Evolutionary conservation across 306 rosid genomes (phyloP), one percentile per base, ranked within the genome.

Genomic region (Crotalaria pallida): DNA sequence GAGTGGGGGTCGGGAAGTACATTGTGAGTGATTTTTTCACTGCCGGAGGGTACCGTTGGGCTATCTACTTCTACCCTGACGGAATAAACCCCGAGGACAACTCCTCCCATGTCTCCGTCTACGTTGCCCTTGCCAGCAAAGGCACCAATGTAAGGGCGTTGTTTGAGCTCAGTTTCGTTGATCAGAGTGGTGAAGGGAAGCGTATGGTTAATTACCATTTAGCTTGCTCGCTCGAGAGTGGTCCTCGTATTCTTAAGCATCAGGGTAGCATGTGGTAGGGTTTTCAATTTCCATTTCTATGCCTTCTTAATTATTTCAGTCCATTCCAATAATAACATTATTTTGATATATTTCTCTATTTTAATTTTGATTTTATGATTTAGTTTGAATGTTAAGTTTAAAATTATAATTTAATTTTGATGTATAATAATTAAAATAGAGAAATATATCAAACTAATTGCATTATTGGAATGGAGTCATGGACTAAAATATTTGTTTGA

Each of bases 261-360:
- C 79, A 90, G 66, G 96, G 97, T 15, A 91, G 97, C 75, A 88
- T 91, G 97, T 91, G 97, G 96, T 91, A 73, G 15, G 96, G 68
- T 67, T 81, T 72, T 10, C 0, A 10, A 13, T 7, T 40, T 5
- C 13, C 31, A 12, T 9, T 24, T 69, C 40, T 29, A 1, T 17
- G 18, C 4, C 8, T 2, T 3, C 3, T 51, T 7, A 1, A 9
- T 60, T 47, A 44, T 44, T 44, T 44, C 0, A 13, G 0, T 13
- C 4, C 16, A 4, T 44, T 44, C 17, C 49, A 44, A 11, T 11
- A 10, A 2, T 13, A 27, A 0, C 10, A 38, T 27, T n/a, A 11
- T 8, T 6, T 21, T n/a, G 16, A 3, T 16, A 1, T 16, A 26
- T 58, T 16, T 58, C 10, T 36, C 6, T 38, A 1, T 58, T 55